phyloP scores from a whole-genome alignment of 257 asterid species.

The Penstemon newberryi region DNA sequence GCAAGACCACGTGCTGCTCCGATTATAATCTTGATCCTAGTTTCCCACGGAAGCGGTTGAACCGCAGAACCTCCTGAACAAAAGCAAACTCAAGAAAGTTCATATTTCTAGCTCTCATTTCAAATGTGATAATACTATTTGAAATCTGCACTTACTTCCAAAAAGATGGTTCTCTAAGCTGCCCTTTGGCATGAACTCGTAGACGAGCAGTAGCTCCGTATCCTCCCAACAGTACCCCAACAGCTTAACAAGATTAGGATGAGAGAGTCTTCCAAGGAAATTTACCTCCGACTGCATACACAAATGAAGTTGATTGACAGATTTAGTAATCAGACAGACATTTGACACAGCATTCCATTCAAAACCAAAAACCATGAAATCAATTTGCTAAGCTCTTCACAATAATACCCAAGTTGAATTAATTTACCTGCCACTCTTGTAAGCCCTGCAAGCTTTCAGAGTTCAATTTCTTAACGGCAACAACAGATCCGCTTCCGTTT shows the following conservation, averaged over 20 bases:
- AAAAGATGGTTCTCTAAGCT: slow-evolving; percentile 43
- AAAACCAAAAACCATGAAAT: not conserved
- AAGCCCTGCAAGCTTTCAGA: slow-evolving; percentile 40
- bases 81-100: slow-evolving; percentile 11
- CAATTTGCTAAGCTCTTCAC: no score
- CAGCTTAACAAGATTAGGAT: slow-evolving; percentile 50
- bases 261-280: slow-evolving; percentile 46
- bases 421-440: slow-evolving; percentile 46
- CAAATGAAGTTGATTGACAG: not conserved
- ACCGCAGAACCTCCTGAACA: slow-evolving; percentile 26
- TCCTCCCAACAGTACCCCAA: slow-evolving; percentile 43
- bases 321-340: not conserved
- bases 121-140: not conserved
- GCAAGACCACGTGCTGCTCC: slow-evolving; percentile 50
- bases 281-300: slow-evolving; percentile 43
- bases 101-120: no score
- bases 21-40: slow-evolving; percentile 41
- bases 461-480: slow-evolving; percentile 45
- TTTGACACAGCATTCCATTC: not conserved
- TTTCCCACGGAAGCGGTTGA: slow-evolving; percentile 40
- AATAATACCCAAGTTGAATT: not conserved
- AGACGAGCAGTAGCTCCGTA: slow-evolving; percentile 34
- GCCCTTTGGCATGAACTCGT: slow-evolving; percentile 39
- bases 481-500: slow-evolving; percentile 21
- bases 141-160: slow-evolving; percentile 24